These are phyloP conservation scores for Cryptococcus floricola DNA, from an alignment of 1,284 basidiomycete genomes.

Conservation along the genomic window DNA sequence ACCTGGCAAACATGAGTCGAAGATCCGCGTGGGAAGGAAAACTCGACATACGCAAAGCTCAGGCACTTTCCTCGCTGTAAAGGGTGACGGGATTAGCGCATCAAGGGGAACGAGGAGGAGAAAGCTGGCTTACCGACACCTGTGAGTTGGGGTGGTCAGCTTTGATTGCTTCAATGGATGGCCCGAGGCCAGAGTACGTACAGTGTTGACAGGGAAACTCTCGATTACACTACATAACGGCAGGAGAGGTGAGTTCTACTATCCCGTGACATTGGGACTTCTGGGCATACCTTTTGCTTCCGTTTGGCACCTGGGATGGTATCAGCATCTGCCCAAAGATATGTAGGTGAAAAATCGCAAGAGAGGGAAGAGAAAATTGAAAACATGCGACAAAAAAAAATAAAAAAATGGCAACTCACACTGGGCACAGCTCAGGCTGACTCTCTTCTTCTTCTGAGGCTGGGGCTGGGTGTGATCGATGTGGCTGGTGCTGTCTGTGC, in stretches of 20 bases:
- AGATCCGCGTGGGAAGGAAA: neutral
- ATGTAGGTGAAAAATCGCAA: neutral
- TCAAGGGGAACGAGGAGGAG: neutral
- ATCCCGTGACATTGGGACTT: neutral
- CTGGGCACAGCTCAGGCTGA: slow-evolving; percentile 49
- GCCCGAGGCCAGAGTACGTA: slow-evolving; percentile 15
- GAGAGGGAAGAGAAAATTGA: neutral
- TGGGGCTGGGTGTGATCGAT: neutral
- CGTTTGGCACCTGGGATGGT: slow-evolving; percentile 40
- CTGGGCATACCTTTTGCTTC: slow-evolving; percentile 42
- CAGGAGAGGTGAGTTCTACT: neutral
- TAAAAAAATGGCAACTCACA: slow-evolving; percentile 30
- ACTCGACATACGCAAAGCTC: slow-evolving; percentile 45
- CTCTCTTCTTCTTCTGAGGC: slow-evolving; percentile 45
- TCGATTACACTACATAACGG: slow-evolving; percentile 40
- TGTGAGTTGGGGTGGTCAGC: slow-evolving; percentile 10
- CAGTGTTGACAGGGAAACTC: slow-evolving; percentile 51
- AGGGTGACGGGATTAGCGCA: neutral
- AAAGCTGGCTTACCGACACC: slow-evolving; percentile 21
- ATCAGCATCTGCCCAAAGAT: neutral
- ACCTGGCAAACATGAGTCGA: slow-evolving; percentile 24
- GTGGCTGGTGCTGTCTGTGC: slow-evolving; percentile 8
- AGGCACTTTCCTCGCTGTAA: slow-evolving; percentile 46
- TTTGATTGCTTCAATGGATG: neutral
- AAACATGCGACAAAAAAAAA: neutral